phyloP scores from a whole-genome alignment of 345 rosid genomes.

The Eucalyptus marginata region DNA sequence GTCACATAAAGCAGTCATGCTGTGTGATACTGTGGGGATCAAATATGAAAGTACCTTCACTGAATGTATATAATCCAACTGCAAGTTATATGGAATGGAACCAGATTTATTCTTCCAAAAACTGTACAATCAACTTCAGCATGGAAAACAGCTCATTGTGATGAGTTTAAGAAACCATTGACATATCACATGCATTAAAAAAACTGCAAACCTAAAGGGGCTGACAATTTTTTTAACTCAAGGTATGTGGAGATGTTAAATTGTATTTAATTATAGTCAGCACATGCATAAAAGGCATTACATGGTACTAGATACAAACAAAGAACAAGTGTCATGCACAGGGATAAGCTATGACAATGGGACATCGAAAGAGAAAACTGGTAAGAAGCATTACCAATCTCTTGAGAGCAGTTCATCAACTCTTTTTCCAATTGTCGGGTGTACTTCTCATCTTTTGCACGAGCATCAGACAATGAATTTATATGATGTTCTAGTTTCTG shows the following conservation, averaged over 20 bases:
- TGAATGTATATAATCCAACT: neutral
- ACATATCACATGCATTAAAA: neutral
- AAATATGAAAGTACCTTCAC: neutral
- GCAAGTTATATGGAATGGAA: neutral
- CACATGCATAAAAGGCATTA: neutral
- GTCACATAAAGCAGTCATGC: neutral
- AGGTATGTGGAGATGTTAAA: neutral
- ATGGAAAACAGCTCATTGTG: neutral
- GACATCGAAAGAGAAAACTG: neutral
- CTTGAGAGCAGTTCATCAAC: constrained; percentile 61
- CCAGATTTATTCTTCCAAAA: neutral
- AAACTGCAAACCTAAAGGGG: neutral
- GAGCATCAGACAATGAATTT: constrained; percentile 54
- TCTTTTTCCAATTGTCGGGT: constrained; percentile 61
- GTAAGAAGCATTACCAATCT: constrained; percentile 48
- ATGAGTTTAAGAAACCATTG: neutral
- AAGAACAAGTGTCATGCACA: neutral
- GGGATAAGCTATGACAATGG: neutral
- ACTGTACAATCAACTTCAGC: neutral
- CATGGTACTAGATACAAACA: neutral
- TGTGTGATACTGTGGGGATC: neutral
- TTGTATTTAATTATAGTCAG: neutral
- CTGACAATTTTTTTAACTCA: neutral
- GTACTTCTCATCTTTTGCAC: constrained; percentile 34
- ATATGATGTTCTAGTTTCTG: constrained; percentile 56